A percentile compares a stretch with the other conserved stretches of the same genome.
These are phyloP conservation scores for Leishmania lainsoni DNA, from an alignment of 208 protist species.

Conservation along the genomic window DNA sequence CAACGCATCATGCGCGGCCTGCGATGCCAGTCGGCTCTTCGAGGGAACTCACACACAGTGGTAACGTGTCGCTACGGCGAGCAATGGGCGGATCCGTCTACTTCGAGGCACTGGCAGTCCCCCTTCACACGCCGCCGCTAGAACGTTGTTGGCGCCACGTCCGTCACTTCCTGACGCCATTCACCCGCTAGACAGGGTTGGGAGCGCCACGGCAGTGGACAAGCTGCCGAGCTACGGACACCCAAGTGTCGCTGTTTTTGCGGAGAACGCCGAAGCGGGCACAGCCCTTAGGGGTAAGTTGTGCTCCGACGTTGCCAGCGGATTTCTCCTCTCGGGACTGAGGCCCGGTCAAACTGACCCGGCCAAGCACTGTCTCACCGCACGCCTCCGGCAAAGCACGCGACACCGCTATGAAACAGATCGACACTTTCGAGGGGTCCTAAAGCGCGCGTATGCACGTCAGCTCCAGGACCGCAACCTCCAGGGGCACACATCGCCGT, in stretches of 20 bases:
- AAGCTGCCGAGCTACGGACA: not conserved
- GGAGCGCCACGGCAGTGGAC: not conserved
- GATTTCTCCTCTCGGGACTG: not conserved
- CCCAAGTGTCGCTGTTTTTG: not conserved
- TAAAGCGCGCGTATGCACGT: conserved; percentile 4
- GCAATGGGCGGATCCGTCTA: not conserved
- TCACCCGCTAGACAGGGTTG: not conserved
- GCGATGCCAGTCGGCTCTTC: not conserved
- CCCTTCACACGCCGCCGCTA: not conserved
- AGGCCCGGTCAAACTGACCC: not conserved
- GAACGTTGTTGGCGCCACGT: not conserved
- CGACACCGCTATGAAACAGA: not conserved
- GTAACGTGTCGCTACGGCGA: not conserved
- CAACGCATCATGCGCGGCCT: conserved; percentile 14
- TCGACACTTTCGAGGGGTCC: not conserved
- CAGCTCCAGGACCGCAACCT: not conserved
- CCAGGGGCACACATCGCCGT: not conserved
- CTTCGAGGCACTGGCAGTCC: not conserved
- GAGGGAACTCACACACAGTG: not conserved
- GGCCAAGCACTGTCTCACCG: not conserved
- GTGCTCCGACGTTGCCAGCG: not conserved
- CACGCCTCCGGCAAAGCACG: not conserved
- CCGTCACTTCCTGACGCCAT: not conserved
- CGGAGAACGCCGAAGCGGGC: not conserved
- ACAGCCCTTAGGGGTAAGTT: too few relatives aligned